Conservation (phyloP, 2,329 filamentous ascomycete species). For the Calonectria multiphialidica region DNA sequence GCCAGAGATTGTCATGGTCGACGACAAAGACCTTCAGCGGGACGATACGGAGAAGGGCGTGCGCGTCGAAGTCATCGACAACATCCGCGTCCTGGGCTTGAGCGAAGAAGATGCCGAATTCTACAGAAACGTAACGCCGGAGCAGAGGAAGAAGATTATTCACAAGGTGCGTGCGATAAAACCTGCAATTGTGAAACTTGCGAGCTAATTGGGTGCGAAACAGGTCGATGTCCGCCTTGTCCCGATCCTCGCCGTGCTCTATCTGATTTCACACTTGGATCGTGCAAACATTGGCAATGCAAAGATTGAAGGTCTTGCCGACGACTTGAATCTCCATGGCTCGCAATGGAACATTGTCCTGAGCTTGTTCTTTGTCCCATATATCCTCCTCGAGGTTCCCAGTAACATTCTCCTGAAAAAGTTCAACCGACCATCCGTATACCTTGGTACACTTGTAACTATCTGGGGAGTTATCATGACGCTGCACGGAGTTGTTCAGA, state of each 20-base stretch:
- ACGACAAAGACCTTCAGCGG: slow-evolving; percentile 23
- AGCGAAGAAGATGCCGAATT: slow-evolving; percentile 44
- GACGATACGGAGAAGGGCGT: slow-evolving; percentile 32
- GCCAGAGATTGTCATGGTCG: slow-evolving; percentile 39
- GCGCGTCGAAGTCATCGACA: slow-evolving; percentile 40
- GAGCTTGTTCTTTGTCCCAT: slow-evolving; percentile 7
- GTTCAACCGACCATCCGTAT: slow-evolving; percentile 69
- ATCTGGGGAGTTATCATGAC: slow-evolving; percentile 51
- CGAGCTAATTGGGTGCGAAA: not conserved
- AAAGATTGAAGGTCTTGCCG: slow-evolving; percentile 1
- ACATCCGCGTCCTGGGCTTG: slow-evolving; percentile 46
- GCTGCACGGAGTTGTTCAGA: slow-evolving; percentile 40
- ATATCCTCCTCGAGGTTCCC: slow-evolving; percentile 40
- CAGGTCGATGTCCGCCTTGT: slow-evolving; percentile 40
- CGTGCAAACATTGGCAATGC: slow-evolving; percentile 57
- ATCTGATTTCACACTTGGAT: slow-evolving; percentile 69
- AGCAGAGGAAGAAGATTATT: slow-evolving; percentile 38
- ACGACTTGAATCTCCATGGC: not conserved
- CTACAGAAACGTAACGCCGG: slow-evolving; percentile 39
- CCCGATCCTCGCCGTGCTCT: slow-evolving; percentile 68
- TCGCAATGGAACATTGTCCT: not conserved
- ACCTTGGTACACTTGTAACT: slow-evolving; percentile 74
- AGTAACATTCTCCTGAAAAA: slow-evolving; percentile 76
- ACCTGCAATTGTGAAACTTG: not conserved
- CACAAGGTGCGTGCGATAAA: slow-evolving; percentile 40